Evolutionary conservation across 139 green algal genomes (phyloP).

Genomic region (Bryopsis sp.): DNA sequence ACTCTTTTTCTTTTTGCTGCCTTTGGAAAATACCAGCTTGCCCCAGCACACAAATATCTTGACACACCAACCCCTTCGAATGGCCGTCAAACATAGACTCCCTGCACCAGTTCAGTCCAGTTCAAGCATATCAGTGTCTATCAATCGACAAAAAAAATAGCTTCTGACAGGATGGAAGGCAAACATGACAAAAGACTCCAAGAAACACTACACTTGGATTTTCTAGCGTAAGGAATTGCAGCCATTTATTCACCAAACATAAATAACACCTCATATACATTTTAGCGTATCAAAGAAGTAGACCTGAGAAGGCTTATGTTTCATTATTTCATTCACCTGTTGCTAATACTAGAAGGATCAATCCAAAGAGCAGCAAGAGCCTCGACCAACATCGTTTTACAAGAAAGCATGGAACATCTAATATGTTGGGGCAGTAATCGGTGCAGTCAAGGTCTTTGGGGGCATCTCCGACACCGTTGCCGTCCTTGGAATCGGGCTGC

Average conservation of each 20-base stretch:
- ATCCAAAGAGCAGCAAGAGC: slow-evolving; percentile 16
- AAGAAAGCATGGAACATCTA: slow-evolving; percentile 34
- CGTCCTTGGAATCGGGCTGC: slow-evolving; percentile 29
- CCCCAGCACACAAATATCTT: neutral
- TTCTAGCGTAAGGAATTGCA: too few species aligned
- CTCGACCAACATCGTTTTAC: slow-evolving; percentile 36
- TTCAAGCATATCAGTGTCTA: too few species aligned
- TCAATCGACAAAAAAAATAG: neutral
- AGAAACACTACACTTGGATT: too few species aligned
- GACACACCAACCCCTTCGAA: neutral
- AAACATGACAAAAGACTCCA: neutral
- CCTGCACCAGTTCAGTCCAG: too few species aligned
- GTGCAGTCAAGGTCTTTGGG: slow-evolving; percentile 12
- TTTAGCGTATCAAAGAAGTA: too few species aligned
- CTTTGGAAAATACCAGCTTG: neutral
- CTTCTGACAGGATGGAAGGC: neutral
- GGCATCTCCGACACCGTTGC: slow-evolving; percentile 22
- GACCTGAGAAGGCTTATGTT: too few species aligned
- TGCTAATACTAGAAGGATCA: neutral
- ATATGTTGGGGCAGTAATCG: slow-evolving; percentile 33
- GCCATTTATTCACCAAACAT: too few species aligned
- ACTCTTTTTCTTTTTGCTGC: neutral
- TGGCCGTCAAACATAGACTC: neutral
- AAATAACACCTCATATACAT: too few species aligned
- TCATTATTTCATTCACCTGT: slow-evolving; percentile 1